phyloP scores from a whole-genome alignment of 2,329 filamentous ascomycete species.

The Penicillium sp. region DNA sequence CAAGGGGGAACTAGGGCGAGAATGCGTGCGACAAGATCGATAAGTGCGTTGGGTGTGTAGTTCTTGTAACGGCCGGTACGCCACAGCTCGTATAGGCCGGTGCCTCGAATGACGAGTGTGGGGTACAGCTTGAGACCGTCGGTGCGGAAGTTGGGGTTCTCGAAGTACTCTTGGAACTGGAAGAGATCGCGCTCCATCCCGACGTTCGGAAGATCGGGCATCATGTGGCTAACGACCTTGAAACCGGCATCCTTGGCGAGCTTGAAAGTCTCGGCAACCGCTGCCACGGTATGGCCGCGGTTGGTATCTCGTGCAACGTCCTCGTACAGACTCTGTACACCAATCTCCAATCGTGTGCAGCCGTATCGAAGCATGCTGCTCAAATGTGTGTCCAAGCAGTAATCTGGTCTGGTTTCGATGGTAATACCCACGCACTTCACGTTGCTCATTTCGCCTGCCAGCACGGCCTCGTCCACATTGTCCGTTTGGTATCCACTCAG shows the following conservation, averaged over 20 bases:
- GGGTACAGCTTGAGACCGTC: constrained; percentile 98
- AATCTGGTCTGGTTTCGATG: constrained; percentile 95
- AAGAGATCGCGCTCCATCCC: constrained; percentile 97
- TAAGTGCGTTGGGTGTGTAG: constrained; percentile 93
- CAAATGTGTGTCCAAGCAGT: constrained; percentile 92
- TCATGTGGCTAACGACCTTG: constrained; percentile 99
- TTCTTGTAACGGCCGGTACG: constrained; percentile 96
- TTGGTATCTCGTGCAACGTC: constrained; percentile 98
- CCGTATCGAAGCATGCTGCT: constrained; percentile 97
- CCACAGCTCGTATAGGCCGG: constrained; percentile 95
- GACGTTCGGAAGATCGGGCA: constrained; percentile 96
- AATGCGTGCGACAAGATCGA: constrained; percentile 95
- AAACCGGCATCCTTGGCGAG: constrained; percentile 97
- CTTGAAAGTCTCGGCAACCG: constrained; percentile 94
- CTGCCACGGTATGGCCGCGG: constrained; percentile 88
- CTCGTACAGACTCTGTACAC: constrained; percentile 94
- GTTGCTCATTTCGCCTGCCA: constrained; percentile 92
- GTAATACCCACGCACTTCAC: constrained; percentile 98
- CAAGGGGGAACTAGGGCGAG: constrained; percentile 90
- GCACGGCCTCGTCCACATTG: constrained; percentile 91
- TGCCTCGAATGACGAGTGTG: constrained; percentile 93
- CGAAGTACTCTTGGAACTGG: constrained; percentile 97
- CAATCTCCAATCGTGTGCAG: constrained; percentile 89
- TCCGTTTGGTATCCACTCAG: constrained; percentile 92
- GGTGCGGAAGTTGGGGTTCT: constrained; percentile 91